These are phyloP conservation scores for Kwoniella bestiolae DNA, from an alignment of 768 basidiomycete species.

Conservation along the genomic window DNA sequence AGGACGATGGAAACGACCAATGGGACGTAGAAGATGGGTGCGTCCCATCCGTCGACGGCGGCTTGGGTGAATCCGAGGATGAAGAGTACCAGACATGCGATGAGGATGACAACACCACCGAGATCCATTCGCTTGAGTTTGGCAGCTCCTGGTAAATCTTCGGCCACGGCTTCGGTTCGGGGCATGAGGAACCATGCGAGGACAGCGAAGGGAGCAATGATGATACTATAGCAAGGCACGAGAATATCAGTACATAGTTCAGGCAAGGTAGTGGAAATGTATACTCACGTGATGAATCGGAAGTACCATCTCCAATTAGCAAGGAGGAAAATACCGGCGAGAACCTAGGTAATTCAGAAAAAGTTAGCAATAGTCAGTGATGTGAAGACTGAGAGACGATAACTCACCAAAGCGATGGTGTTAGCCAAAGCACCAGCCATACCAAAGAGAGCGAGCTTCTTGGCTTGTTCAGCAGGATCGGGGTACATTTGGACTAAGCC, in stretches of 20 bases:
- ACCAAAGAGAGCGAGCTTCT: slow-evolving; percentile 53
- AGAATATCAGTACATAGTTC: background rate
- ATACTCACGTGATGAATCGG: slow-evolving; percentile 47
- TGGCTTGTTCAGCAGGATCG: slow-evolving; percentile 45
- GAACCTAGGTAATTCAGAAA: slow-evolving; percentile 19
- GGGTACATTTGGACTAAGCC: slow-evolving; percentile 47
- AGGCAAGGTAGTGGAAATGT: background rate
- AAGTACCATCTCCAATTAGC: slow-evolving; percentile 56
- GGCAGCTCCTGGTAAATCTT: slow-evolving; percentile 39
- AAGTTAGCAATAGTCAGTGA: background rate
- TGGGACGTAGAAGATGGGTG: slow-evolving; percentile 52
- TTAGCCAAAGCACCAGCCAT: slow-evolving; percentile 50
- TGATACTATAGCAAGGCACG: slow-evolving; percentile 7
- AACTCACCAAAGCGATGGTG: slow-evolving; percentile 40
- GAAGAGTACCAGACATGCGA: slow-evolving; percentile 48
- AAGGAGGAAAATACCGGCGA: slow-evolving; percentile 53
- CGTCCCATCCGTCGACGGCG: slow-evolving; percentile 44
- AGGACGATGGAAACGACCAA: slow-evolving; percentile 47
- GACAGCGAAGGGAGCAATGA: slow-evolving; percentile 40
- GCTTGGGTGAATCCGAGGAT: slow-evolving; percentile 54
- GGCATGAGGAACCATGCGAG: slow-evolving; percentile 52
- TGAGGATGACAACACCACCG: slow-evolving; percentile 44
- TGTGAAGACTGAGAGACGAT: too few species aligned
- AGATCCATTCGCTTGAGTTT: slow-evolving; percentile 54
- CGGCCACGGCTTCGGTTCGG: slow-evolving; percentile 46